phyloP scores from a whole-genome alignment of 1,139 yeast species.

The Blastobotrys apis region DNA sequence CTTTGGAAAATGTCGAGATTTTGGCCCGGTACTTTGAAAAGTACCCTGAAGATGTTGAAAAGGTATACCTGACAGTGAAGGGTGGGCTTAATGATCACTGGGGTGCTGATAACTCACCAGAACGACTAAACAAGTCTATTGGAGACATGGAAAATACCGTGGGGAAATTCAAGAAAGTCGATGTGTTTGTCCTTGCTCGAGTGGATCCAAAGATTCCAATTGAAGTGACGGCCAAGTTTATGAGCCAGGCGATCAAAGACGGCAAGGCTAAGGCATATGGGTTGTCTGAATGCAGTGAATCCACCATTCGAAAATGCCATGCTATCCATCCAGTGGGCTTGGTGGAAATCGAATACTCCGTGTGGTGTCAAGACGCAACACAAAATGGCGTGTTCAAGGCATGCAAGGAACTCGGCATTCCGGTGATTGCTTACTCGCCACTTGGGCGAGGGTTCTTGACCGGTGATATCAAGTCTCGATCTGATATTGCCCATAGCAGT shows the following conservation, averaged over 20 bases:
- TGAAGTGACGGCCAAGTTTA: constrained; percentile 32
- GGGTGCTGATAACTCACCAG: constrained; percentile 4
- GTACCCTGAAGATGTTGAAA: constrained; percentile 50
- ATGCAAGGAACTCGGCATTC: constrained; percentile 53
- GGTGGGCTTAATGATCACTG: constrained; percentile 47
- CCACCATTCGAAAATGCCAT: constrained; percentile 54
- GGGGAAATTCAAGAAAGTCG: constrained; percentile 36
- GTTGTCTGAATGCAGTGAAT: constrained; percentile 63
- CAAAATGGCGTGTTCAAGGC: constrained; percentile 56
- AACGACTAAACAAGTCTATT: constrained; percentile 31
- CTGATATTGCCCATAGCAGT: constrained; percentile 38
- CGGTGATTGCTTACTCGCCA: constrained; percentile 77
- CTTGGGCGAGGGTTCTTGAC: constrained; percentile 73
- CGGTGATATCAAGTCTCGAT: constrained; percentile 48
- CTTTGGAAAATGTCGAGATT: constrained; percentile 49
- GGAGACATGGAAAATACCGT: constrained; percentile 46
- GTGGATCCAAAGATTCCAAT: constrained; percentile 47
- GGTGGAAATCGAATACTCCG: constrained; percentile 72
- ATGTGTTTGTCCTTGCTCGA: constrained; percentile 68
- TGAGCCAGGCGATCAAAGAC: constrained; percentile 29
- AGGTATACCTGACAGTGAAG: constrained; percentile 60
- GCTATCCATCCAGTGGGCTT: constrained; percentile 51
- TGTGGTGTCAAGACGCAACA: constrained; percentile 56
- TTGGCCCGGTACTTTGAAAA: constrained; percentile 53
- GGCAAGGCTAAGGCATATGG: constrained; percentile 56